These are phyloP conservation scores for Beverwykella pulmonaria DNA, from an alignment of 495 filamentous ascomycete species.

Conservation along the genomic window DNA sequence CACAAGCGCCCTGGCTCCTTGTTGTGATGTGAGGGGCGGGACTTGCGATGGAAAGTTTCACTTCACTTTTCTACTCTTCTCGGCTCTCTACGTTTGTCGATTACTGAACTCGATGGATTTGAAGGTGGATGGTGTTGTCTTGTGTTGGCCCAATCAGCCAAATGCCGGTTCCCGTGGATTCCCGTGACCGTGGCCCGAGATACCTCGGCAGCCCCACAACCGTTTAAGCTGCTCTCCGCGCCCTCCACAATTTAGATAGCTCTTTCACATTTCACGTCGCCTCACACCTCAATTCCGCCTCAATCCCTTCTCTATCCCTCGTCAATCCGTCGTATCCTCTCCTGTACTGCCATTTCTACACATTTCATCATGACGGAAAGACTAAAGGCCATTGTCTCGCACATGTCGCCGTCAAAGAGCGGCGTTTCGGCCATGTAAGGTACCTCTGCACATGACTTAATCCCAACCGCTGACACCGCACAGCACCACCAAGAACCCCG, in stretches of 20 bases:
- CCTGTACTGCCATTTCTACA: not conserved
- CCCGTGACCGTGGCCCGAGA: conserved; percentile 4
- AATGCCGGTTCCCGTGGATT: not conserved
- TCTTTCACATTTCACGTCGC: too few relatives aligned
- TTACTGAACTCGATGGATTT: too few relatives aligned
- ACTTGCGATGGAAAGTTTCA: too few relatives aligned
- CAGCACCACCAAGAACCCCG: conserved; percentile 90
- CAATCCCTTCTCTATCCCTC: not conserved
- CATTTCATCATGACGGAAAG: conserved; percentile 73
- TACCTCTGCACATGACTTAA: not conserved
- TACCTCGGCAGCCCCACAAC: conserved; percentile 4
- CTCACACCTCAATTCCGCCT: not conserved
- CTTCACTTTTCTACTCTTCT: too few relatives aligned
- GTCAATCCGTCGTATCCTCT: not conserved
- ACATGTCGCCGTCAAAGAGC: conserved; percentile 71
- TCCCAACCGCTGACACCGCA: conserved; percentile 3
- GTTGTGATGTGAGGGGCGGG: too few relatives aligned
- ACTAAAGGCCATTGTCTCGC: conserved; percentile 82
- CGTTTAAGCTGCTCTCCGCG: not conserved
- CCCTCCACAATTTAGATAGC: not conserved
- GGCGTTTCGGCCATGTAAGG: conserved; percentile 77
- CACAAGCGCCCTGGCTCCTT: not conserved
- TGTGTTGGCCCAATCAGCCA: too few relatives aligned
- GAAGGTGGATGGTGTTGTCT: too few relatives aligned
- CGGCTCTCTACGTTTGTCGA: too few relatives aligned